Percentiles rank a stretch among this genome's conserved stretches.
phyloP scores from a whole-genome alignment of 306 rosid genomes.

The Hippophae tibetana region DNA sequence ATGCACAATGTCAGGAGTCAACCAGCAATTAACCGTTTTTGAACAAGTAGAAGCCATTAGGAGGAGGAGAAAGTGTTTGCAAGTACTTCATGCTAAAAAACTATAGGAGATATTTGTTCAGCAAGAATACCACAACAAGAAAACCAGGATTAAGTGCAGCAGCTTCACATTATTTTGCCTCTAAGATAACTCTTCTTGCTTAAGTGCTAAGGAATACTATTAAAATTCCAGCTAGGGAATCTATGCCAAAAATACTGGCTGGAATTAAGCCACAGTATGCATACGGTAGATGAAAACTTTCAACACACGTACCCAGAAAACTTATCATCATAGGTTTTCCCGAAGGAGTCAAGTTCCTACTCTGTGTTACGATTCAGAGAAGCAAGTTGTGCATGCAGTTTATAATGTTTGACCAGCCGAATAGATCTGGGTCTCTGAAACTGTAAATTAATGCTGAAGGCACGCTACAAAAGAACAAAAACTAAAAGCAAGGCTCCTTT shows the following conservation, averaged over 20 bases:
- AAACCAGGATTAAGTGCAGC: neutral
- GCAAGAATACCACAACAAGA: neutral
- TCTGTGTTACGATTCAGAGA: neutral
- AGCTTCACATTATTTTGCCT: constrained; percentile 2
- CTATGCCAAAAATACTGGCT: neutral
- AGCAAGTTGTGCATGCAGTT: neutral
- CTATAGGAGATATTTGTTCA: neutral
- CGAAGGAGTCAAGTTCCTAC: neutral
- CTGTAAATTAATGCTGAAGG: constrained; percentile 2
- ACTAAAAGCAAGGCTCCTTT: constrained; percentile 7
- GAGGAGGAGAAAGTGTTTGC: neutral
- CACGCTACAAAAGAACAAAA: constrained; percentile 18
- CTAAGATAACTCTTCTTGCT: neutral
- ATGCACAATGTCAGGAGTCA: neutral
- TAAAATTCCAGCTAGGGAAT: neutral
- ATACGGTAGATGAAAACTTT: neutral
- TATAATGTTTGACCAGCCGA: constrained; percentile 3
- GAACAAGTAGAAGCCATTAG: too few species aligned
- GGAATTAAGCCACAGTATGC: neutral
- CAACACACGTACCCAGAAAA: neutral
- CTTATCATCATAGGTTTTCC: neutral
- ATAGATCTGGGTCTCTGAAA: constrained; percentile 11
- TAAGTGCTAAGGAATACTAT: neutral
- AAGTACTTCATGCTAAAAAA: neutral
- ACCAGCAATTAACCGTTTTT: too few species aligned